These are phyloP conservation scores for Calocybe cyanea DNA, from an alignment of 768 basidiomycete genomes.

Conservation along the genomic window DNA sequence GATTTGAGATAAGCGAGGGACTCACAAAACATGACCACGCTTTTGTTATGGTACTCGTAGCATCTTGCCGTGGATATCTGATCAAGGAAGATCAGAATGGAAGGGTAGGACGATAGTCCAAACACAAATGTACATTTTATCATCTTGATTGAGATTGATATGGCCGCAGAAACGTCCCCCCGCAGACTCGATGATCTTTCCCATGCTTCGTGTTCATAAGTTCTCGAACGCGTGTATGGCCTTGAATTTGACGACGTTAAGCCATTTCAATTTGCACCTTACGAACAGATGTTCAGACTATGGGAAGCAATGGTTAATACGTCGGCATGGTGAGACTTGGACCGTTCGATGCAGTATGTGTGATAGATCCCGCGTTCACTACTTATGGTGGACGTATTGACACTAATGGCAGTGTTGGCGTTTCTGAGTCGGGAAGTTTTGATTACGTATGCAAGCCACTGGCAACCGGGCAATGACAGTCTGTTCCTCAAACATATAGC, in stretches of 20 bases:
- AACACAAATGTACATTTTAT: slow-evolving; percentile 72
- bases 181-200: slow-evolving; percentile 98
- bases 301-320: slow-evolving; percentile 99
- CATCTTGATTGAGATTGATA: slow-evolving; percentile 93
- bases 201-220: slow-evolving; percentile 84
- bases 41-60: slow-evolving; percentile 99
- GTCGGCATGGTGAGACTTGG: slow-evolving; percentile 91
- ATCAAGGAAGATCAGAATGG: background rate
- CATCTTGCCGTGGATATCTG: slow-evolving; percentile 99
- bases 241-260: slow-evolving; percentile 98
- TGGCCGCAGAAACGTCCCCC: slow-evolving; percentile 98
- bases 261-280: slow-evolving; percentile 94
- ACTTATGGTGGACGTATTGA: too few species aligned
- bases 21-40: slow-evolving; percentile 99
- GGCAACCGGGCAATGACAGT: too few species aligned
- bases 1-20: slow-evolving; percentile 76
- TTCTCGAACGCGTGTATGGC: slow-evolving; percentile 99
- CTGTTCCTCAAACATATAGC: too few species aligned
- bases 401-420: too few species aligned
- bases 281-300: slow-evolving; percentile 92
- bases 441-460: too few species aligned
- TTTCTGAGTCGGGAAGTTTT: too few species aligned
- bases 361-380: slow-evolving; percentile 99
- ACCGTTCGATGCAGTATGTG: slow-evolving; percentile 94
- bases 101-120: background rate